phyloP scores from a whole-genome alignment of 2,329 filamentous ascomycete species.

The Colletotrichum sp. region DNA sequence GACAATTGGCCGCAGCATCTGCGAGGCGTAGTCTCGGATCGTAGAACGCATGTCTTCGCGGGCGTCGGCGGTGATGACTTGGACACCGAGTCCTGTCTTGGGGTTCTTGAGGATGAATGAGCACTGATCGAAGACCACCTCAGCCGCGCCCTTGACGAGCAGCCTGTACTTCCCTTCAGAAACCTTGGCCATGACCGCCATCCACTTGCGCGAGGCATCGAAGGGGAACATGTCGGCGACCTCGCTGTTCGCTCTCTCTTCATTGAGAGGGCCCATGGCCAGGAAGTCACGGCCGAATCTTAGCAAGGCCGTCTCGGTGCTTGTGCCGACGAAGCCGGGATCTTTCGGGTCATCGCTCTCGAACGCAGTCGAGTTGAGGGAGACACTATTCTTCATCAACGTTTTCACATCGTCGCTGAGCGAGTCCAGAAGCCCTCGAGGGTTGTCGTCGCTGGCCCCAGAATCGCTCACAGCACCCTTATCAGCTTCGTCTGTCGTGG shows the following conservation, averaged over 20 bases:
- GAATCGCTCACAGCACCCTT: constrained; percentile 27
- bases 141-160: constrained; percentile 62
- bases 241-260: constrained; percentile 51
- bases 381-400: constrained; percentile 44
- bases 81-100: constrained; percentile 31
- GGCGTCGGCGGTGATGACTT: constrained; percentile 34
- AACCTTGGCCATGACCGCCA: constrained; percentile 59
- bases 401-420: constrained; percentile 38
- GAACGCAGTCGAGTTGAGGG: constrained; percentile 59
- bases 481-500: constrained; percentile 13
- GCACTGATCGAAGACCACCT: constrained; percentile 56
- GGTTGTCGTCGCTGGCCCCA: constrained; percentile 29
- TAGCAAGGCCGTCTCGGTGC: constrained; percentile 60
- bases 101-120: constrained; percentile 51
- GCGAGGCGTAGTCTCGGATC: constrained; percentile 62
- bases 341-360: constrained; percentile 46
- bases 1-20: constrained; percentile 70
- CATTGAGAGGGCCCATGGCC: constrained; percentile 47
- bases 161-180: constrained; percentile 51
- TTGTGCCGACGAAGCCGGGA: constrained; percentile 54
- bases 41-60: constrained; percentile 35
- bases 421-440: constrained; percentile 21
- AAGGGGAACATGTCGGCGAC: constrained; percentile 57
- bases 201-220: constrained; percentile 60
- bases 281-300: constrained; percentile 55